These are phyloP conservation scores for Lenwebbia sp. DNA, from an alignment of 345 rosid species.

Conservation along the genomic window DNA sequence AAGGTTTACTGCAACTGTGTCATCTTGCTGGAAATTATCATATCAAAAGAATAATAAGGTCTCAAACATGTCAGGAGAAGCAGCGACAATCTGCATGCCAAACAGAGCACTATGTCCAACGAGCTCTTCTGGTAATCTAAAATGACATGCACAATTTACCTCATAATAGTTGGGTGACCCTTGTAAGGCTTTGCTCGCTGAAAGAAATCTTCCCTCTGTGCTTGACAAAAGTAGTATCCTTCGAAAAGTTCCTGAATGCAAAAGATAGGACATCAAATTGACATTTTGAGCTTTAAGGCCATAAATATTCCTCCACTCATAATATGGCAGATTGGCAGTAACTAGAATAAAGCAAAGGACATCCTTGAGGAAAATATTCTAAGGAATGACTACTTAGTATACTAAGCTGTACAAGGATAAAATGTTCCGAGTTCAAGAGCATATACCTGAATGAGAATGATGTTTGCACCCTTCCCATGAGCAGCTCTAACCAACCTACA, in stretches of 20 bases:
- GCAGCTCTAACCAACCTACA: constrained; percentile 68
- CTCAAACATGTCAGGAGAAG: neutral
- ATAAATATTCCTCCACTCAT: neutral
- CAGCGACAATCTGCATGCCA: neutral
- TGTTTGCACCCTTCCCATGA: constrained; percentile 64
- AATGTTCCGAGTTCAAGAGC: neutral
- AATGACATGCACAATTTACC: constrained; percentile 22
- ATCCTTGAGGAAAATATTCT: neutral
- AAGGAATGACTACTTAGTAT: neutral
- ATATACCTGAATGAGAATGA: constrained; percentile 81
- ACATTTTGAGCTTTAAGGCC: neutral
- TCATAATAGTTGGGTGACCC: constrained; percentile 67
- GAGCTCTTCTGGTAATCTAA: neutral
- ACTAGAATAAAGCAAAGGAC: neutral
- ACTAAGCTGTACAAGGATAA: neutral
- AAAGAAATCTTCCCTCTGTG: constrained; percentile 82
- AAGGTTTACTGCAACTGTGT: neutral
- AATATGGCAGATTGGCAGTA: neutral
- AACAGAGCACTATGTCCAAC: neutral
- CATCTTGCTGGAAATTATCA: neutral
- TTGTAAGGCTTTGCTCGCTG: constrained; percentile 74
- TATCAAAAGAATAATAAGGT: neutral
- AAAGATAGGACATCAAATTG: neutral
- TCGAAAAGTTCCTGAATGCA: constrained; percentile 77
- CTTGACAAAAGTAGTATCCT: constrained; percentile 96